These are phyloP conservation scores for Lachnellula occidentalis DNA, from an alignment of 2,329 filamentous ascomycete species.

Conservation along the genomic window DNA sequence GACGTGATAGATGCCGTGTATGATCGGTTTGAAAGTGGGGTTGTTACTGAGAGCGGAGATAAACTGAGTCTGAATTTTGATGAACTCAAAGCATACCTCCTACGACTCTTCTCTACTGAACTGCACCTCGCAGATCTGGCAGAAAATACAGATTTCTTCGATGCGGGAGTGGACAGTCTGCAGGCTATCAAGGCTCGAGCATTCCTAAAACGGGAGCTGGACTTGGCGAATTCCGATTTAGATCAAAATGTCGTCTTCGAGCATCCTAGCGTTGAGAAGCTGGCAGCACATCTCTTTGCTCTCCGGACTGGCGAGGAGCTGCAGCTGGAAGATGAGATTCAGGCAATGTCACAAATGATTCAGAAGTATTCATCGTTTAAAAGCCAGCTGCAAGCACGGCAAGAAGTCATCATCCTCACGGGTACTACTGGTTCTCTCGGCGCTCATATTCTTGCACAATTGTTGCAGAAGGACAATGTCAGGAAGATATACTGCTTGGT, in stretches of 20 bases:
- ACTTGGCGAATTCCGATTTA: slow-evolving; percentile 41
- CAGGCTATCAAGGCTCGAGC: slow-evolving; percentile 50
- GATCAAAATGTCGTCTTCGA: slow-evolving; percentile 56
- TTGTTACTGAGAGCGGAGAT: not conserved
- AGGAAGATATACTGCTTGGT: slow-evolving; percentile 47
- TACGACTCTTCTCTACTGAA: slow-evolving; percentile 5
- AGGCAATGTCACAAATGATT: slow-evolving; percentile 42
- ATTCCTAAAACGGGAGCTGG: slow-evolving; percentile 44
- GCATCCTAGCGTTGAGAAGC: slow-evolving; percentile 40
- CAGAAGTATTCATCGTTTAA: slow-evolving; percentile 37
- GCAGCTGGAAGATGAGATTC: slow-evolving; percentile 26
- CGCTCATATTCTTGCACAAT: slow-evolving; percentile 50
- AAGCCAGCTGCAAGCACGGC: not conserved
- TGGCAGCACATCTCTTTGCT: slow-evolving; percentile 40
- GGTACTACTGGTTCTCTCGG: slow-evolving; percentile 49
- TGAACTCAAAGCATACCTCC: slow-evolving; percentile 30
- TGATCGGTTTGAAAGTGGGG: slow-evolving; percentile 23
- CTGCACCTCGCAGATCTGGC: slow-evolving; percentile 12
- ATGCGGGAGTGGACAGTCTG: slow-evolving; percentile 50
- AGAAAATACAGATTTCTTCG: slow-evolving; percentile 47
- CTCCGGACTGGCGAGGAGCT: slow-evolving; percentile 33
- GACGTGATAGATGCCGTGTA: slow-evolving; percentile 38
- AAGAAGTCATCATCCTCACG: slow-evolving; percentile 37
- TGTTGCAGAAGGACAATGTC: slow-evolving; percentile 52
- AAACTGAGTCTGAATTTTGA: slow-evolving; percentile 17